These are phyloP conservation scores for Melocanna baccifera DNA, from an alignment of 176 grass and related monocot species.

Conservation along the genomic window DNA sequence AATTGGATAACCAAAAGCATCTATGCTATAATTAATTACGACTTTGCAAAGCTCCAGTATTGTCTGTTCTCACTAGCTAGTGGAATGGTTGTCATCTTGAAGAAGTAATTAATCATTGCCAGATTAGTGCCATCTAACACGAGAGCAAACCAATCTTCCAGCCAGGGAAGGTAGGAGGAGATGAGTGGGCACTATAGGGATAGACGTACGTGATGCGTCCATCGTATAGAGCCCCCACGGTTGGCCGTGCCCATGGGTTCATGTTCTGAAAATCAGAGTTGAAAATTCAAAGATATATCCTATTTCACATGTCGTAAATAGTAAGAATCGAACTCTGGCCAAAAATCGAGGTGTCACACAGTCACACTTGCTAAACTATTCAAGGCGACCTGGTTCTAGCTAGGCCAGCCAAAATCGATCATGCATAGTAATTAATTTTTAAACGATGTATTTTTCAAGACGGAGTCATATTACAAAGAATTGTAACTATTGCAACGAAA, in stretches of 20 bases:
- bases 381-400: background rate
- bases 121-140: background rate
- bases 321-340: background rate
- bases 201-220: no score
- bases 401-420: background rate
- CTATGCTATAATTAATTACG: background rate
- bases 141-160: background rate
- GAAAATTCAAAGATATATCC: no score
- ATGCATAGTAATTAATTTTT: no score
- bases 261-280: no score
- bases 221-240: background rate
- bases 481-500: no score
- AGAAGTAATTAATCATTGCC: background rate
- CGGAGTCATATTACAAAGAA: no score
- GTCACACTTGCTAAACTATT: background rate
- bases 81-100: background rate
- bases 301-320: background rate
- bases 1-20: conserved; percentile 29
- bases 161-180: background rate
- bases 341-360: background rate
- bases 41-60: conserved; percentile 21
- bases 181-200: background rate
- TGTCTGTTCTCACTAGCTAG: background rate
- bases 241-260: no score
- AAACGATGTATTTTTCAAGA: no score